Evolutionary conservation across 2,329 filamentous ascomycete species (phyloP).

Genomic region (Huntiella abstrusa): DNA sequence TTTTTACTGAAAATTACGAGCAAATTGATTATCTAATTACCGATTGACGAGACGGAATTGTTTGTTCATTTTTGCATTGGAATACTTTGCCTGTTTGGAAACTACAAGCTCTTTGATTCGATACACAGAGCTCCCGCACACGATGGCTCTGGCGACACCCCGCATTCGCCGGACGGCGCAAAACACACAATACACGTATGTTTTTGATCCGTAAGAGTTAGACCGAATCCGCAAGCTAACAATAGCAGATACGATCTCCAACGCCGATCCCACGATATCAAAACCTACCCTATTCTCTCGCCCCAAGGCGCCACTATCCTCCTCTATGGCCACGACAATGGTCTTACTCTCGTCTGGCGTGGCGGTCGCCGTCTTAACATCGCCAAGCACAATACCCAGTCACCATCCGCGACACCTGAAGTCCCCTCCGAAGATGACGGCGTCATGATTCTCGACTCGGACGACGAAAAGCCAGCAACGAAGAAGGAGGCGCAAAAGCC

Average conservation of each 20-base stretch:
- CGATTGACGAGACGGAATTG: background rate
- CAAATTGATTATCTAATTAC: too few relatives aligned
- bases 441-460: slow-evolving; percentile 45
- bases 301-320: slow-evolving; percentile 45
- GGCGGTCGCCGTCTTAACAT: slow-evolving; percentile 41
- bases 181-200: slow-evolving; percentile 31
- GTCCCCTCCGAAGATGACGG: slow-evolving; percentile 31
- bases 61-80: background rate
- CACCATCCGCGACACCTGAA: slow-evolving; percentile 21
- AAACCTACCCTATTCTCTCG: slow-evolving; percentile 41
- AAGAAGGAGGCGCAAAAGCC: slow-evolving; percentile 14
- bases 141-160: slow-evolving; percentile 20
- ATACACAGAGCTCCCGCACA: slow-evolving; percentile 12
- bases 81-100: background rate
- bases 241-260: slow-evolving; percentile 36
- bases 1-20: too few relatives aligned
- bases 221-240: slow-evolving; percentile 9
- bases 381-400: slow-evolving; percentile 18
- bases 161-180: slow-evolving; percentile 29
- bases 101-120: background rate
- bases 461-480: slow-evolving; percentile 24
- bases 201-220: background rate
- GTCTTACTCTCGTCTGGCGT: slow-evolving; percentile 41
- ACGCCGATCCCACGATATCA: slow-evolving; percentile 38
- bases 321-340: slow-evolving; percentile 45